Base-by-base conservation (phyloP, 495 filamentous ascomycete species). In the Aspergillus haitiensis region DNA sequence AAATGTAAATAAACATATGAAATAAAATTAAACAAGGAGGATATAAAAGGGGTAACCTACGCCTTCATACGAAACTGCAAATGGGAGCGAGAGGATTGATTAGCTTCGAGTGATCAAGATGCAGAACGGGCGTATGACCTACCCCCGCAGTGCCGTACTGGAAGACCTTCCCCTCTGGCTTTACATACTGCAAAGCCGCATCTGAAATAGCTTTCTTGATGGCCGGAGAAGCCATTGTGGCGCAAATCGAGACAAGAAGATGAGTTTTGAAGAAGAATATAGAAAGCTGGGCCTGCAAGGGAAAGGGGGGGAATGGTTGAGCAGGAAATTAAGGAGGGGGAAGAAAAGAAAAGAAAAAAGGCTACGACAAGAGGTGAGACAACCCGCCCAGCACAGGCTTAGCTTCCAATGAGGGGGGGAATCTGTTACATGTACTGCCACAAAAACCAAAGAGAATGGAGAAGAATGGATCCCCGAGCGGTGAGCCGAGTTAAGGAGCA, bases 81-180 rank as follows among this genome's bases (percentile, higher is more conserved):
- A 65, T 31, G 58, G 21, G 21, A 27, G 21, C 46, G 9, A 39
- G 13, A 46, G 42, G 7, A 42, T 27, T 15, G 13, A 58, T 76
- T 62, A 71, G 66, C 31, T 39, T 52, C 12, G 37, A 47, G 46
- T 1, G 68, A 48, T 10, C 59, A 58, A 58, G 33, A 56, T 31
- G 51, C 61, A 6, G 10, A 45, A 50, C n/a, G 10, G 52, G 15
- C 35, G 16, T 44, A 56, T 52, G 49, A 80, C 87, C 74, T 78
- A 89, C 87, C 52, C 94, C 94, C 37, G 94, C 95, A 50, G 94
- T 99, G 64, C 94, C 94, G 84, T 99, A 99, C 63, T 86, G 82
- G 76, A 95, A 98, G 34, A 84, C 75, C 59, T 78, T 83, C 48
- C 84, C 88, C 54, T 81, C 80, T 3, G 88, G 85, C 73, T 91